A percentile compares a stretch with the other conserved stretches of the same genome.
phyloP scores from a whole-genome alignment of 2,329 filamentous ascomycete genomes.

The Ilyonectria destructans region DNA sequence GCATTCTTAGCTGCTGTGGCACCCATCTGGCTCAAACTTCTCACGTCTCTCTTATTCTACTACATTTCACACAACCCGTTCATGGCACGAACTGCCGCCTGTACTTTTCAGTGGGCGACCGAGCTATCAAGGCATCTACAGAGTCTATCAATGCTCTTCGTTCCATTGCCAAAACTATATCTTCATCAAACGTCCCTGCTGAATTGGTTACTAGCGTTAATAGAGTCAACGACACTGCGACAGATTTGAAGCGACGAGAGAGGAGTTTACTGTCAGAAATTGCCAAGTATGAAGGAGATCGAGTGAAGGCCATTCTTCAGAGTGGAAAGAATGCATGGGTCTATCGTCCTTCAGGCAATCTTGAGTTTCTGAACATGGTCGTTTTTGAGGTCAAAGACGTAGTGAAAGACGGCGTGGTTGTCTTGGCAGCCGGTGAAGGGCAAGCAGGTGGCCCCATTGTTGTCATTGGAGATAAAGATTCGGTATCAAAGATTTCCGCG shows the following conservation, averaged over 20 bases:
- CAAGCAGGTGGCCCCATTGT: conserved; percentile 46
- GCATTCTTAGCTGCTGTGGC: conserved; percentile 47
- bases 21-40: conserved; percentile 53
- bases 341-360: conserved; percentile 44
- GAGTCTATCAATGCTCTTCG: conserved; percentile 45
- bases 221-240: conserved; percentile 30
- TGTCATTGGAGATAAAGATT: conserved; percentile 43
- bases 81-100: conserved; percentile 53
- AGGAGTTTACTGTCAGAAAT: conserved; percentile 50
- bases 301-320: conserved; percentile 35
- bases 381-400: conserved; percentile 44
- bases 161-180: conserved; percentile 46
- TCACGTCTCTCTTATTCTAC: conserved; percentile 50
- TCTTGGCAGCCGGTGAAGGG: conserved; percentile 49
- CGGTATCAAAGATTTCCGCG: conserved; percentile 40
- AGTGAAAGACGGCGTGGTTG: conserved; percentile 36
- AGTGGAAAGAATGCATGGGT: conserved; percentile 44
- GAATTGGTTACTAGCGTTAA: conserved; percentile 42
- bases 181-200: conserved; percentile 41
- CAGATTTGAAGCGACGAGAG: conserved; percentile 46
- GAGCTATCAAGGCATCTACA: conserved; percentile 46
- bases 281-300: conserved; percentile 50
- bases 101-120: conserved; percentile 50
- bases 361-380: conserved; percentile 53
- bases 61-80: conserved; percentile 49